Base-by-base conservation (phyloP, 768 basidiomycete species). In the Phylloporus sp. region DNA sequence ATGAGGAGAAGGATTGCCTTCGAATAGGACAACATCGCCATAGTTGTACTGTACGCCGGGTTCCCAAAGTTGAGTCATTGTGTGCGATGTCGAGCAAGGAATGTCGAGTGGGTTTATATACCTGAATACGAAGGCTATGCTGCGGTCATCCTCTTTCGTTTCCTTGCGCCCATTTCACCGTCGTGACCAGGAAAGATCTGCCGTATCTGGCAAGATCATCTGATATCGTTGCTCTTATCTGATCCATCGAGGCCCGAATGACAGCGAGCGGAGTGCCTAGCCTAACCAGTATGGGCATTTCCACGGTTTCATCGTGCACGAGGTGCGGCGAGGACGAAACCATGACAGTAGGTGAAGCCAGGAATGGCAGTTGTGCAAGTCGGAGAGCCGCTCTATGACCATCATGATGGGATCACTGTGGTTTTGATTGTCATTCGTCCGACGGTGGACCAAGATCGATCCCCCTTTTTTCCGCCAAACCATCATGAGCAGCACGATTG, bases 11-110 rank as follows among this genome's bases (percentile, higher is more conserved):
- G 33, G 37, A 57, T 18, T 51, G 78, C 85, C 78, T 57, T 83
- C 53, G 58, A 69, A 86, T 36, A 65, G 63, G 49, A 87, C 84
- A 24, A 79, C 67, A 42, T 76, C 71, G 49, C 71, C 79, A 34
- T 58, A 54, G 56, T 71, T 64, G 71, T 87, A 87, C 48, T 75
- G 61, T 17, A 73, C 79, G 36, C 82, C 82, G 29, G 83, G 82
- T 68, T 81, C 64, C 84, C 85, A 87, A 36, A 50, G 57, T 42
- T 58, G 59, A 46, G 66, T 60, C 78, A 79, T 81, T 32, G 41
- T 46, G 20, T 8, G 27, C 1, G 34, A 43, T n/a, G n/a, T n/a
- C n/a, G n/a, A n/a, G n/a, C n/a, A n/a, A n/a, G n/a, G n/a, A n/a
- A n/a, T n/a, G n/a, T n/a, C 34, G 21, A 34, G 7, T 10, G 26